Conservation (phyloP, 2,329 filamentous ascomycete genomes). For the Incumbomyces delicatus region DNA sequence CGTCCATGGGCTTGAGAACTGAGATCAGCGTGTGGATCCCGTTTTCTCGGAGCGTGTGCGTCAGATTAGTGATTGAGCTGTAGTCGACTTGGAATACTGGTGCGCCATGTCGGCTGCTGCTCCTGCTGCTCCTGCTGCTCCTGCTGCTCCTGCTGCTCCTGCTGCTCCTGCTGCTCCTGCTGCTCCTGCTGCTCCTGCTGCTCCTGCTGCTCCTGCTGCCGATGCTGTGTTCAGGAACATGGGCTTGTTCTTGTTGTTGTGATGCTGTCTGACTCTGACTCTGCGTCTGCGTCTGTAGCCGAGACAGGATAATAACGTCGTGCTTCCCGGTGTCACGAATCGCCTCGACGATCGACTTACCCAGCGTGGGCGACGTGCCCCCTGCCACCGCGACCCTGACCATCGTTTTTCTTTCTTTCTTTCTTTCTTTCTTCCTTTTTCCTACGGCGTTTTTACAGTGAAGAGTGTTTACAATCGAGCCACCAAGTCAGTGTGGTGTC, state of each 20-base stretch:
- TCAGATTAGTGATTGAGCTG: slow-evolving; percentile 15
- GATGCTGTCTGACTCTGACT: not conserved
- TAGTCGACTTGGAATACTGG: slow-evolving; percentile 25
- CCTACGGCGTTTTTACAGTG: too few species aligned
- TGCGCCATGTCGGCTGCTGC: slow-evolving; percentile 7
- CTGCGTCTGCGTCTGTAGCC: slow-evolving; percentile 14
- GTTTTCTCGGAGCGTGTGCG: slow-evolving; percentile 13
- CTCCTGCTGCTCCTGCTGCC: too few species aligned
- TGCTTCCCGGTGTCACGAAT: slow-evolving; percentile 19
- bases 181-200: too few species aligned
- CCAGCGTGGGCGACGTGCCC: slow-evolving; percentile 22
- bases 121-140: slow-evolving; percentile 6
- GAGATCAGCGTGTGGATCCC: slow-evolving; percentile 23
- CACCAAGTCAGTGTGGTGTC: too few species aligned
- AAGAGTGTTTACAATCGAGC: too few species aligned
- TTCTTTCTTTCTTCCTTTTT: too few species aligned
- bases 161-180: too few species aligned
- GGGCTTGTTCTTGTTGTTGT: too few species aligned
- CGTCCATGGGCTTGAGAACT: slow-evolving; percentile 19
- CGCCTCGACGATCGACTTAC: slow-evolving; percentile 21
- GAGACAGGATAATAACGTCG: slow-evolving; percentile 24
- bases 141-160: too few species aligned
- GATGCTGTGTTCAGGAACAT: too few species aligned
- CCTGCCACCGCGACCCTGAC: slow-evolving; percentile 23
- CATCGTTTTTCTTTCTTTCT: slow-evolving; percentile 13